phyloP scores from a whole-genome alignment of 768 basidiomycete species.

The Rhodotorula diobovata region DNA sequence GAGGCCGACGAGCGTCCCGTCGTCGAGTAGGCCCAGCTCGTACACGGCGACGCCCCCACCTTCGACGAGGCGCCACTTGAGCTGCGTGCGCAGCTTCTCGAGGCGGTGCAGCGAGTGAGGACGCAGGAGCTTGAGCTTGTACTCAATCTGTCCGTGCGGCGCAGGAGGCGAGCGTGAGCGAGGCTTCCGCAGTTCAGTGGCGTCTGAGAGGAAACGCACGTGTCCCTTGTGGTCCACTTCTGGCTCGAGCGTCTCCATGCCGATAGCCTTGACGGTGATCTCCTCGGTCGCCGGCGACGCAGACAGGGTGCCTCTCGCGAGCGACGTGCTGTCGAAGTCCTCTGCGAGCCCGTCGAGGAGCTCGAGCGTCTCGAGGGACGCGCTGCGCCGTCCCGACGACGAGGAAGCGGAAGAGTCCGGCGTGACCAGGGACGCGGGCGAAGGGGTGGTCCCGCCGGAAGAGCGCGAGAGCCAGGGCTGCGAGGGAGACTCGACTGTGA shows the following conservation, averaged over 20 bases:
- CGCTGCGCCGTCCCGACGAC: neutral
- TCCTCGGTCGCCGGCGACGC: neutral
- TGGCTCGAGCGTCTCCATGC: neutral
- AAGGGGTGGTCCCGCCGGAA: conserved; percentile 4
- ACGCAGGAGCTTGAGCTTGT: conserved; percentile 28
- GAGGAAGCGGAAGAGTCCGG: neutral
- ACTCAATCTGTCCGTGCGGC: conserved; percentile 18
- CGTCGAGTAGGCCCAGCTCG: conserved; percentile 75
- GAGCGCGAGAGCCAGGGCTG: conserved; percentile 29
- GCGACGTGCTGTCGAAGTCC: neutral
- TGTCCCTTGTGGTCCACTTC: conserved; percentile 25
- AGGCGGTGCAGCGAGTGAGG: conserved; percentile 46
- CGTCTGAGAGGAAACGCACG: neutral
- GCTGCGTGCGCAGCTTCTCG: conserved; percentile 73
- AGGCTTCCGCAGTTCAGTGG: too few relatives aligned
- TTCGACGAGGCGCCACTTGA: conserved; percentile 88
- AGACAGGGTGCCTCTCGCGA: neutral
- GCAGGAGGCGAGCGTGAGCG: neutral
- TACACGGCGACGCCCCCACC: conserved; percentile 80
- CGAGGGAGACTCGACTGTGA: neutral
- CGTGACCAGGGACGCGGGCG: neutral
- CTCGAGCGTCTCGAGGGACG: neutral
- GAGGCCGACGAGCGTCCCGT: conserved; percentile 79
- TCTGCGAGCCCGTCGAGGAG: conserved; percentile 4
- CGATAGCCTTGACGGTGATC: neutral